Evolutionary conservation across 306 rosid species (phyloP).

Genomic region (Malus orientalis): DNA sequence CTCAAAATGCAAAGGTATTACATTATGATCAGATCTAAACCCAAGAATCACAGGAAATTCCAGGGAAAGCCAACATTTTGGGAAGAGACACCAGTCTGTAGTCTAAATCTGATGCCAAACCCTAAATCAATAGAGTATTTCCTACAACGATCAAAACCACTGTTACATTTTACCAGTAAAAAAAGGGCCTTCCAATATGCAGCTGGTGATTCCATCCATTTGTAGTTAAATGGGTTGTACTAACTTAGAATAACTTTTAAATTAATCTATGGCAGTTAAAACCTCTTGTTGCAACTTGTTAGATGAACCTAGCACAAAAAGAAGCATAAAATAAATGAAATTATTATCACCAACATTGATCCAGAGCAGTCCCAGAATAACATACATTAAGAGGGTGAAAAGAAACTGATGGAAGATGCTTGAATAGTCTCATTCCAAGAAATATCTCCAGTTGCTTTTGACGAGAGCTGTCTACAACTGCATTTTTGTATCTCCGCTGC

Average conservation of each 20-base stretch:
- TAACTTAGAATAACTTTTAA: conserved; percentile 13
- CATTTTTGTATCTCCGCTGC: conserved; percentile 95
- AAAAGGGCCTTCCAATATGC: neutral
- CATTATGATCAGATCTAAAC: neutral
- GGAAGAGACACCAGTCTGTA: neutral
- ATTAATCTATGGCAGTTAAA: neutral
- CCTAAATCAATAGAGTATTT: neutral
- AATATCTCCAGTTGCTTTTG: conserved; percentile 95
- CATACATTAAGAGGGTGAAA: conserved; percentile 86
- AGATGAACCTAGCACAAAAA: conserved; percentile 2
- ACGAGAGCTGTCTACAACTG: conserved; percentile 91
- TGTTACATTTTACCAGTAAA: neutral
- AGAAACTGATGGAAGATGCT: conserved; percentile 95
- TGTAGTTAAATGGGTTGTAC: neutral
- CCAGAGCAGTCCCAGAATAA: conserved; percentile 24
- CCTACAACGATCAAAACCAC: neutral
- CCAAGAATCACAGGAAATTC: neutral
- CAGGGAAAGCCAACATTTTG: conserved; percentile 1
- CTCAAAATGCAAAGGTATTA: neutral
- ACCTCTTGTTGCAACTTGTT: conserved; percentile 4
- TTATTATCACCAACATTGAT: conserved; percentile 23
- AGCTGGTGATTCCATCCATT: neutral
- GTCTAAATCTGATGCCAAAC: neutral
- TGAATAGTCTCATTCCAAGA: conserved; percentile 93
- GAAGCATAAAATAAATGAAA: conserved; percentile 6